Conservation (phyloP, 1,284 basidiomycete species). For the Ustilago xerochloae region DNA sequence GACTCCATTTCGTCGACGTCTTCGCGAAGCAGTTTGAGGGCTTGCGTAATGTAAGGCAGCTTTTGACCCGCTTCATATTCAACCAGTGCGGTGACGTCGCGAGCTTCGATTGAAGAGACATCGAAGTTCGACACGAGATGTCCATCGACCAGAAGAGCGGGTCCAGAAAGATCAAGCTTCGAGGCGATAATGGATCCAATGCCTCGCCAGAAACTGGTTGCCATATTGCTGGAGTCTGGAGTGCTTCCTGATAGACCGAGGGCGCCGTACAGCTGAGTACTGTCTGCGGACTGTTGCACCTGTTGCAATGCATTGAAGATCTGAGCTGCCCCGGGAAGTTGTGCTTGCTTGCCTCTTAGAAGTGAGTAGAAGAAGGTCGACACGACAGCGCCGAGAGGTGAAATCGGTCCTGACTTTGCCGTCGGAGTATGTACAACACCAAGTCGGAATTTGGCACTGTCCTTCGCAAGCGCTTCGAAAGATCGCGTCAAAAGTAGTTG, state of each 20-base stretch:
- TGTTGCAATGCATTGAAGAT: slow-evolving; percentile 13
- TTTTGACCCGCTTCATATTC: slow-evolving; percentile 46
- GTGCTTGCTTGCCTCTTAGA: slow-evolving; percentile 9
- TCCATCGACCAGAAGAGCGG: slow-evolving; percentile 47
- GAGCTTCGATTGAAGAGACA: slow-evolving; percentile 13
- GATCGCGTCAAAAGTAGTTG: slow-evolving; percentile 74
- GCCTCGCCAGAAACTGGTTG: slow-evolving; percentile 17
- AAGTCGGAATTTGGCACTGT: slow-evolving; percentile 69
- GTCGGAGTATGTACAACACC: slow-evolving; percentile 22
- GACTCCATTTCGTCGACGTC: slow-evolving; percentile 15
- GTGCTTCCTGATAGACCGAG: neutral
- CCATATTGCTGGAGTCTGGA: neutral
- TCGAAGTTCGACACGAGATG: slow-evolving; percentile 27
- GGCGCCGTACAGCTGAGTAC: slow-evolving; percentile 3
- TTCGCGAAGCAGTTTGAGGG: slow-evolving; percentile 14
- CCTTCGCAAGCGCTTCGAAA: slow-evolving; percentile 72
- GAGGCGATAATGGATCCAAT: slow-evolving; percentile 8
- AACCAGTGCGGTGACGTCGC: slow-evolving; percentile 43
- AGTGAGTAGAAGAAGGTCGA: slow-evolving; percentile 31
- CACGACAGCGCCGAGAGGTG: slow-evolving; percentile 42
- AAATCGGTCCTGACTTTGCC: no score
- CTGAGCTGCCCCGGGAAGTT: slow-evolving; percentile 7
- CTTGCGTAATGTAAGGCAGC: slow-evolving; percentile 34
- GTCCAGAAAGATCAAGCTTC: neutral
- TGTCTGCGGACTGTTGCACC: neutral